phyloP scores from a whole-genome alignment of 164 flowering plant species.

The Chimonanthus praecox region DNA sequence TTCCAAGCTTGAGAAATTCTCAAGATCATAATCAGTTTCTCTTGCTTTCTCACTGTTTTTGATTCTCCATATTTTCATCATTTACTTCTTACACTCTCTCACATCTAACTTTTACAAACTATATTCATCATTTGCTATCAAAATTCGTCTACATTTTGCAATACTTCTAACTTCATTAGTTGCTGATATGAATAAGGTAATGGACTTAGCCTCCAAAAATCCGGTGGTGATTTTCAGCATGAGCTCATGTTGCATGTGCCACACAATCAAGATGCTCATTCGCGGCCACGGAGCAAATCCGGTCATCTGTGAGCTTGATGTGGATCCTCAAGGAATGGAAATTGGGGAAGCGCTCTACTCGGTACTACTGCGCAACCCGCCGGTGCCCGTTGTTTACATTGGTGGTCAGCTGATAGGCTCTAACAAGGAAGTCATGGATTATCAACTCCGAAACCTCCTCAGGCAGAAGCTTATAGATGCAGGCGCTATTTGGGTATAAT shows the following conservation, averaged over 20 bases:
- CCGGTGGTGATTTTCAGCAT: slow-evolving; percentile 70
- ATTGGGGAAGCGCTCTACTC: slow-evolving; percentile 43
- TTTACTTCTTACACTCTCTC: too few species aligned
- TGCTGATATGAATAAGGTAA: slow-evolving; percentile 32
- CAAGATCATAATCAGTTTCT: too few species aligned
- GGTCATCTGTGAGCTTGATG: slow-evolving; percentile 42
- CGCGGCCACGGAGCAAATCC: slow-evolving; percentile 48
- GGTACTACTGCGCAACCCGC: slow-evolving; percentile 37
- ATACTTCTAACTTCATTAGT: not conserved
- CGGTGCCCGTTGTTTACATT: slow-evolving; percentile 51
- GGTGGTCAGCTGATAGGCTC: slow-evolving; percentile 48
- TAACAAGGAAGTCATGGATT: slow-evolving; percentile 40
- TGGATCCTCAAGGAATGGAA: slow-evolving; percentile 37
- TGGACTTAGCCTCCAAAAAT: slow-evolving; percentile 37
- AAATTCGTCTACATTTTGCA: too few species aligned
- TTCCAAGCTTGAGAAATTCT: too few species aligned
- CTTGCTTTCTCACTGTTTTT: too few species aligned
- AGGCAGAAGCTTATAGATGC: slow-evolving; percentile 47
- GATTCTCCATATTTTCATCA: too few species aligned
- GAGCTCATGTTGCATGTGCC: slow-evolving; percentile 71
- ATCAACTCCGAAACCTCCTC: slow-evolving; percentile 42
- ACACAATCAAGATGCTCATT: slow-evolving; percentile 44
- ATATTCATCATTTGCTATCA: too few species aligned
- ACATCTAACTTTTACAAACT: too few species aligned
- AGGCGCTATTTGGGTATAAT: slow-evolving; percentile 49